Evolutionary conservation across 2,329 filamentous ascomycete genomes (phyloP).

Genomic region (Teratosphaeria viscida): DNA sequence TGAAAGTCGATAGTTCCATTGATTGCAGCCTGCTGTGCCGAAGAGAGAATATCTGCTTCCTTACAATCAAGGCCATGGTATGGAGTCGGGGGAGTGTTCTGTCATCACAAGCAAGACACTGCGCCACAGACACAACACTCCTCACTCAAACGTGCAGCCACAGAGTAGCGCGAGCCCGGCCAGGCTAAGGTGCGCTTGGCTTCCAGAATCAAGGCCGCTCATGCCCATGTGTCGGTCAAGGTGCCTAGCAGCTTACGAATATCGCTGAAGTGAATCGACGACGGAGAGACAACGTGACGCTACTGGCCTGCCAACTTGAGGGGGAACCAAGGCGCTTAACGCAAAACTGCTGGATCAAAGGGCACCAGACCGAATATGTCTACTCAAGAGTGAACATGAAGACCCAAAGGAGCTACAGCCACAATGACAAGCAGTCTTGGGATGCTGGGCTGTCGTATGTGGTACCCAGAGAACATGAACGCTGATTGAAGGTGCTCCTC

Average conservation of each 20-base stretch:
- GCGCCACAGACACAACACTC: neutral
- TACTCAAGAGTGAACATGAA: conserved; percentile 13
- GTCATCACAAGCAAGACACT: neutral
- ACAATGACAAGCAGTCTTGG: neutral
- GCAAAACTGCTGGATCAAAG: neutral
- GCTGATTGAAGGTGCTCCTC: neutral
- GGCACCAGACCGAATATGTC: neutral
- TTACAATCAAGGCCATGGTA: neutral
- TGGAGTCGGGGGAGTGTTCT: neutral
- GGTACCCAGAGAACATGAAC: neutral
- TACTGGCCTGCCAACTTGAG: neutral
- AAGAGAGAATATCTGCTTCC: neutral
- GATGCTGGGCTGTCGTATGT: neutral
- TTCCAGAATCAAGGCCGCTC: neutral
- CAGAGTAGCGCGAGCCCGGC: too few relatives aligned
- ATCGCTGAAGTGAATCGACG: neutral
- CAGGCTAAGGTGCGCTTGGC: neutral
- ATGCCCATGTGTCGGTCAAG: conserved; percentile 23
- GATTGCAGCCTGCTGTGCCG: neutral
- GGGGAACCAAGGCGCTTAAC: neutral
- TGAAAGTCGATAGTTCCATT: neutral
- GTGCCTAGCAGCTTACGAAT: neutral
- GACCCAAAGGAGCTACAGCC: conserved; percentile 10
- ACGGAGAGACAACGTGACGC: neutral
- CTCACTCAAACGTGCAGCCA: neutral